Percentiles rank a stretch among this genome's conserved stretches.
phyloP scores from a whole-genome alignment of 1,139 yeast species.

The Debaryomyces robertsiae region DNA sequence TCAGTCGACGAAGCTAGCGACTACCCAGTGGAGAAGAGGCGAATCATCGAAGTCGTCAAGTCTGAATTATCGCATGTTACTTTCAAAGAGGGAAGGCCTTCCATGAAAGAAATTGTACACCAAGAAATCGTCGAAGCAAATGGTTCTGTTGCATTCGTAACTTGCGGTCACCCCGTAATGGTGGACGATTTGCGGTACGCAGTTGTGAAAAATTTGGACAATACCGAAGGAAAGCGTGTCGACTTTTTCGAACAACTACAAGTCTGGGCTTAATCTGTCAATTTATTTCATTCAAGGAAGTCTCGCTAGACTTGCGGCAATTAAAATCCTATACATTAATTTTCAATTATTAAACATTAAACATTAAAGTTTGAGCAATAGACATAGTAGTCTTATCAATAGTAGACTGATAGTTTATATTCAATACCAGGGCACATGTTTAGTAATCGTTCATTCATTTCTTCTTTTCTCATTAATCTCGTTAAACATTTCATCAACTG shows the following conservation, averaged over 20 bases:
- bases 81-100: conserved; percentile 39
- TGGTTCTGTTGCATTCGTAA: conserved; percentile 44
- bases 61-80: conserved; percentile 29
- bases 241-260: conserved; percentile 44
- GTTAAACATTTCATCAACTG: conserved; percentile 59
- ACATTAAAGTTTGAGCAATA: background rate
- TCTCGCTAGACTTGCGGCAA: too few species aligned
- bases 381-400: background rate
- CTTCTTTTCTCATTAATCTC: conserved; percentile 15
- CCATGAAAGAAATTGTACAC: conserved; percentile 27
- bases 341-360: too few species aligned
- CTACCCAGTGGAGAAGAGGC: conserved; percentile 10
- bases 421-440: too few species aligned
- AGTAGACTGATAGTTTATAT: too few species aligned
- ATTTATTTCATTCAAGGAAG: too few species aligned
- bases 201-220: conserved; percentile 31
- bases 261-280: conserved; percentile 35
- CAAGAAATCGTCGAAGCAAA: conserved; percentile 29
- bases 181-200: conserved; percentile 50
- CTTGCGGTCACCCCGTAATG: conserved; percentile 58
- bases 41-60: conserved; percentile 18
- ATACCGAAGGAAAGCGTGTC: conserved; percentile 29
- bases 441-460: conserved; percentile 1
- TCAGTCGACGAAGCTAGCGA: conserved; percentile 4
- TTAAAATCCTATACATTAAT: too few species aligned